Base-by-base conservation (phyloP, 1,284 basidiomycete genomes). In the Boletus sp. region DNA sequence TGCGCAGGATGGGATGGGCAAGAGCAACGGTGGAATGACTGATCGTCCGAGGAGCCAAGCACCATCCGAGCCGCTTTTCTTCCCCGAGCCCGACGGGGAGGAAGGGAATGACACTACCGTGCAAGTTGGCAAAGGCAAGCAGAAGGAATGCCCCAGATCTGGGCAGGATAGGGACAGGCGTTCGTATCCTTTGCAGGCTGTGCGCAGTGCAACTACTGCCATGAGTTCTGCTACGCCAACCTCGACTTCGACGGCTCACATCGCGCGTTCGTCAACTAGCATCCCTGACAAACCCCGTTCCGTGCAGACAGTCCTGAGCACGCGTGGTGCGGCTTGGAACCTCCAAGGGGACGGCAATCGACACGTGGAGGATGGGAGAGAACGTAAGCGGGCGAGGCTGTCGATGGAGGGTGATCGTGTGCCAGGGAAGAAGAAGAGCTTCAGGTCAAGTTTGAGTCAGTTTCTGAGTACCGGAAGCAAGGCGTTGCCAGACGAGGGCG, bases 381-480 rank as follows among this genome's bases (percentile, higher is more conserved):
- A 52, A 42, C 52, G 52, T 26, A 65, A 57, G 40, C 56, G 51
- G 10, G 35, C 41, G 22, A 58, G 48, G 34, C 13, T 55, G 30
- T 54, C 53, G 4, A 49, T 5, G 12, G 58, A 59, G 19, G 41
- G 33, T 0, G 45, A 50, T 41, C 46, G 32, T 4, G 33, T 33
- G 27, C 49, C n/a, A 25, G 45, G 13, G 26, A 54, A 50, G 20
- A 50, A 20, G 41, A 50, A 45, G 51, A 56, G 62, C 68, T 66
- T 84, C 34, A 69, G 76, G 45, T 69, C 66, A 39, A 70, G 65
- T 37, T 59, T 88, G 46, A 71, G 67, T 41, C 71, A 67, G 12
- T 86, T 81, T 64, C 74, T 79, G n/a, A 71, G 77, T 48, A 61
- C 59, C 19, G 77, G 76, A n/a, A 76, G 68, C 0, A 62, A 54